A percentile compares a stretch with the other conserved stretches of the same genome.
phyloP scores from a whole-genome alignment of 495 filamentous ascomycete genomes.

The Lophium mytilinum region DNA sequence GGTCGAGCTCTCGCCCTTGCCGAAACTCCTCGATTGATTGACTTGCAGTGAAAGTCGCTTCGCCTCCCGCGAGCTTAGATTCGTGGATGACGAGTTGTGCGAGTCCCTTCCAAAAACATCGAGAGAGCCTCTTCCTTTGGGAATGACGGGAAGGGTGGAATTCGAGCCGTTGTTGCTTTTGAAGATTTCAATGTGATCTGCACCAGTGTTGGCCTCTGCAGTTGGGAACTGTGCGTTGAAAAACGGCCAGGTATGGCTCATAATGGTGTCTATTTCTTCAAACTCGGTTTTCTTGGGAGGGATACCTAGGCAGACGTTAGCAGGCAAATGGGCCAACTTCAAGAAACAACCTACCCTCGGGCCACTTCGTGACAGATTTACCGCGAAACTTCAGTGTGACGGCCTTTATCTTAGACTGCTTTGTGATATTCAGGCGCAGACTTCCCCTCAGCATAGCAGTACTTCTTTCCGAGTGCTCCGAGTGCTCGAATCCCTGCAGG shows the following conservation, averaged over 20 bases:
- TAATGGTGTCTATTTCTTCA: conserved; percentile 69
- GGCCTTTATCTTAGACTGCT: conserved; percentile 91
- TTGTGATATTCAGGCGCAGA: conserved; percentile 72
- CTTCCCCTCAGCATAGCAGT: conserved; percentile 82
- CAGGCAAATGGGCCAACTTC: neutral
- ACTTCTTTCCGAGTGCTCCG: conserved; percentile 54
- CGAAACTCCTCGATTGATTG: conserved; percentile 78
- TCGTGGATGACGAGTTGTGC: conserved; percentile 41
- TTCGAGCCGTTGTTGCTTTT: conserved; percentile 28
- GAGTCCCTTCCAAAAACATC: conserved; percentile 31
- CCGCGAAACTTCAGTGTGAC: conserved; percentile 80
- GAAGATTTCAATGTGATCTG: conserved; percentile 49
- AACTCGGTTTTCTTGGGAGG: conserved; percentile 80
- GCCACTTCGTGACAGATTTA: conserved; percentile 87
- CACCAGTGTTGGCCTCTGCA: conserved; percentile 57
- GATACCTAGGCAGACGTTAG: conserved; percentile 49
- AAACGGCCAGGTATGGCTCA: conserved; percentile 71
- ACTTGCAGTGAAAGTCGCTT: conserved; percentile 70
- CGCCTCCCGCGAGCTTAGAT: conserved; percentile 42
- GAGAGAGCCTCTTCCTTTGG: conserved; percentile 15
- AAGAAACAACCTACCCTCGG: conserved; percentile 57
- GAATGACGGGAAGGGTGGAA: neutral
- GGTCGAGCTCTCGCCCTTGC: conserved; percentile 61
- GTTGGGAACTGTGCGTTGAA: conserved; percentile 64
- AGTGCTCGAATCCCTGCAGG: conserved; percentile 84